These are phyloP conservation scores for Solanum etuberosum DNA, from an alignment of 257 asterid species.

Conservation along the genomic window DNA sequence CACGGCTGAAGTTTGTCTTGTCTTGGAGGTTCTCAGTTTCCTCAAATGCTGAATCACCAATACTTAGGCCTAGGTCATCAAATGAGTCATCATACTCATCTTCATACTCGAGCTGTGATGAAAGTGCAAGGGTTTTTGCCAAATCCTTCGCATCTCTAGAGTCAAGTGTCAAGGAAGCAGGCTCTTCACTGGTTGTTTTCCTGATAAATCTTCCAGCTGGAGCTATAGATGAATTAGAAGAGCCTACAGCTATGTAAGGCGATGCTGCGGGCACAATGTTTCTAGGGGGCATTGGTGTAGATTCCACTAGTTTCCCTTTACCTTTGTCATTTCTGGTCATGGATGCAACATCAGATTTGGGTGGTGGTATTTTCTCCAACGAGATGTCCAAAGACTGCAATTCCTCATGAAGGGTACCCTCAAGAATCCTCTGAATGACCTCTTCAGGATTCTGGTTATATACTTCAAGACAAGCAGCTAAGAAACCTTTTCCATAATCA, in stretches of 20 bases:
- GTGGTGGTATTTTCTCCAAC: conserved; percentile 41
- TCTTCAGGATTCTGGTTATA: conserved; percentile 83
- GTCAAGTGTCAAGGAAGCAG: conserved; percentile 38
- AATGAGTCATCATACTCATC: conserved; percentile 97
- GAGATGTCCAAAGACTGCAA: conserved; percentile 53
- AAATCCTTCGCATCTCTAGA: conserved; percentile 30
- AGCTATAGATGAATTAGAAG: conserved; percentile 43
- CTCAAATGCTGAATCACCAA: conserved; percentile 62
- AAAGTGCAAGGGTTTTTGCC: conserved; percentile 64
- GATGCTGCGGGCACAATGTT: conserved; percentile 7
- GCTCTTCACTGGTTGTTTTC: conserved; percentile 30
- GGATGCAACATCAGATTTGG: conserved; percentile 28
- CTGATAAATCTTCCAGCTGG: conserved; percentile 70
- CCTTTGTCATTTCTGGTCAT: conserved; percentile 45
- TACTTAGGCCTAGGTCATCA: conserved; percentile 82
- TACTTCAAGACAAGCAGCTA: conserved; percentile 85
- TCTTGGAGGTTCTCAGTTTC: conserved; percentile 41
- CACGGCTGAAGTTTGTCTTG: conserved; percentile 13
- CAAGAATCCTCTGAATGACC: conserved; percentile 91
- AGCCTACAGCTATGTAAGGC: conserved; percentile 18
- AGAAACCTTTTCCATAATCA: conserved; percentile 75
- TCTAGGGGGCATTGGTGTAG: conserved; percentile 12
- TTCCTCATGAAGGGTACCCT: conserved; percentile 82
- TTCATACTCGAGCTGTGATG: conserved; percentile 78
- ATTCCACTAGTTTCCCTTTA: conserved; percentile 59